Conservation (phyloP, 139 green algal species). For the Coelastrella sp. region DNA sequence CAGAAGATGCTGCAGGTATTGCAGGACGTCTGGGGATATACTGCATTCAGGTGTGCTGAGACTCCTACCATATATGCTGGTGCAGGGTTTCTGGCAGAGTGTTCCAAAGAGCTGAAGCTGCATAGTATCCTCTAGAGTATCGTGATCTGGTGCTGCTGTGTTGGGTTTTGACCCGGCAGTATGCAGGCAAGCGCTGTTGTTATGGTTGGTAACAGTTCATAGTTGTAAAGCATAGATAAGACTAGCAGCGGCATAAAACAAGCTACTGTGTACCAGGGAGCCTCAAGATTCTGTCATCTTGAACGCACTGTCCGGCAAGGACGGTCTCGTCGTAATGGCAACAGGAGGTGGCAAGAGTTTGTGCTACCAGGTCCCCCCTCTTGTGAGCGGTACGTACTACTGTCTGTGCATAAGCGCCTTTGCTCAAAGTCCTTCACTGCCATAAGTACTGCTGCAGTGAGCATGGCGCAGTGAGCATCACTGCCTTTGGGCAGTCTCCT, state of each 20-base stretch:
- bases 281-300: slow-evolving; percentile 74
- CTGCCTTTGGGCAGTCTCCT: too few species aligned
- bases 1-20: slow-evolving; percentile 10
- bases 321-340: slow-evolving; percentile 94
- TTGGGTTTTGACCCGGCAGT: neutral
- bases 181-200: neutral
- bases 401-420: too few species aligned
- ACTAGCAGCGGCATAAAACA: too few species aligned
- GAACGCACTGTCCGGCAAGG: slow-evolving; percentile 71
- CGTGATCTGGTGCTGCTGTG: too few species aligned
- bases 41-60: slow-evolving; percentile 2
- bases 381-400: slow-evolving; percentile 4
- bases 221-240: too few species aligned
- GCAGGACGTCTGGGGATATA: slow-evolving; percentile 56
- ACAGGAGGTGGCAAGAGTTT: slow-evolving; percentile 90
- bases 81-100: too few species aligned
- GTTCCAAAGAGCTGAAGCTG: too few species aligned
- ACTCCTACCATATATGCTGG: neutral
- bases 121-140: too few species aligned
- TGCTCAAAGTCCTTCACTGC: too few species aligned
- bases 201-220: too few species aligned
- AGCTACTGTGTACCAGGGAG: slow-evolving; percentile 36
- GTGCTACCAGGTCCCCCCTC: slow-evolving; percentile 85
- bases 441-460: too few species aligned
- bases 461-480: too few species aligned